Evolutionary conservation across 2,329 filamentous ascomycete species (phyloP).

Genomic region (Pestalotiopsis sp.): DNA sequence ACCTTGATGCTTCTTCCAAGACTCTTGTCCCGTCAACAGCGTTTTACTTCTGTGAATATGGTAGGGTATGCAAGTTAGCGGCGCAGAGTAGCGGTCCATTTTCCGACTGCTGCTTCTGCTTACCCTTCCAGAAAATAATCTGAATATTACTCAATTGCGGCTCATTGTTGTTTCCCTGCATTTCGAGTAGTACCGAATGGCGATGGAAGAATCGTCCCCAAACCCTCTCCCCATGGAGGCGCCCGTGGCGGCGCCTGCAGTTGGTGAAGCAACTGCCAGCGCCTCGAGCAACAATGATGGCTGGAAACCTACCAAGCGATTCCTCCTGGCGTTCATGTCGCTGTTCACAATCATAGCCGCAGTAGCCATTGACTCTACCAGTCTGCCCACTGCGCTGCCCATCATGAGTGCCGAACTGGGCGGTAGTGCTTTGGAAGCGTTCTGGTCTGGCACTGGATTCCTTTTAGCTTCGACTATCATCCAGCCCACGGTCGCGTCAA

Average conservation of each 20-base stretch:
- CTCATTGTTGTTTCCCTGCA: background rate
- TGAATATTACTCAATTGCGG: background rate
- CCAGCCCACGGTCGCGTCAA: constrained; percentile 42
- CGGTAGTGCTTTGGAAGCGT: constrained; percentile 62
- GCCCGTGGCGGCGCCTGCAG: background rate
- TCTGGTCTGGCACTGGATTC: constrained; percentile 74
- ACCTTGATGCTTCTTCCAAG: background rate
- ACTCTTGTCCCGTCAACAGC: background rate
- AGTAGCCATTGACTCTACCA: constrained; percentile 68
- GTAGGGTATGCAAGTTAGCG: background rate
- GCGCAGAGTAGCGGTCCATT: background rate
- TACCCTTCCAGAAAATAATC: background rate
- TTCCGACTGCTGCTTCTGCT: background rate
- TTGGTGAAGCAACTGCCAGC: background rate
- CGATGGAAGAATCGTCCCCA: background rate
- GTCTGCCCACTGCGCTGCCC: constrained; percentile 62
- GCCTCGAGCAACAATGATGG: background rate
- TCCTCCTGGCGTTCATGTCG: constrained; percentile 51
- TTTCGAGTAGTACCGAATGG: background rate
- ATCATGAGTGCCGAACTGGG: constrained; percentile 53
- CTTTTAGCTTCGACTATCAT: constrained; percentile 66
- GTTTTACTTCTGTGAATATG: background rate
- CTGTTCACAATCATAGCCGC: constrained; percentile 60
- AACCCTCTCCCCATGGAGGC: background rate
- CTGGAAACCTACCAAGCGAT: constrained; percentile 35